These are phyloP conservation scores for Citropsis articulata DNA, from an alignment of 345 rosid genomes.

Conservation along the genomic window DNA sequence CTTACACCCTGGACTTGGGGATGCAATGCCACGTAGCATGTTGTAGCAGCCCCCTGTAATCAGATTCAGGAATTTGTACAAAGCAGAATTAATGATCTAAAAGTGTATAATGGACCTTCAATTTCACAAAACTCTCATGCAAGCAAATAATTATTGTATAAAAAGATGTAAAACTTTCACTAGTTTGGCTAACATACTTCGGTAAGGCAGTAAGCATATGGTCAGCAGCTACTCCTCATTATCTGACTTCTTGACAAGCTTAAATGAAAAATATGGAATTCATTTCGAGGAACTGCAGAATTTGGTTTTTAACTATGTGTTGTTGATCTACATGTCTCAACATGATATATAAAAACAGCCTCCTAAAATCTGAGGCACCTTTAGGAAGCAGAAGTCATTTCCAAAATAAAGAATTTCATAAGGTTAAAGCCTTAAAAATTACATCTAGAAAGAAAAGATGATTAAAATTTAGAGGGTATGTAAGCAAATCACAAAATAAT, in stretches of 20 bases:
- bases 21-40: constrained; percentile 60
- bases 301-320: too few relatives aligned
- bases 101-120: neutral
- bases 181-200: too few relatives aligned
- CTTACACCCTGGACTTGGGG: constrained; percentile 48
- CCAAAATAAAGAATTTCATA: neutral
- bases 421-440: neutral
- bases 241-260: neutral
- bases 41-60: constrained; percentile 60
- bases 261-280: neutral
- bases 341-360: neutral
- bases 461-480: neutral
- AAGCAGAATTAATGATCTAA: neutral
- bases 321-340: too few relatives aligned
- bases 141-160: neutral
- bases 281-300: neutral
- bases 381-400: neutral
- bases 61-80: neutral
- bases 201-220: neutral
- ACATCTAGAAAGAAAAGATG: neutral
- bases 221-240: neutral
- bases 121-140: neutral
- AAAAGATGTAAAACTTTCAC: too few relatives aligned
- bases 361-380: neutral
- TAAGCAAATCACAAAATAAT: neutral